Conservation (phyloP, 2,329 filamentous ascomycete genomes). For the Neopestalotiopsis sp. region DNA sequence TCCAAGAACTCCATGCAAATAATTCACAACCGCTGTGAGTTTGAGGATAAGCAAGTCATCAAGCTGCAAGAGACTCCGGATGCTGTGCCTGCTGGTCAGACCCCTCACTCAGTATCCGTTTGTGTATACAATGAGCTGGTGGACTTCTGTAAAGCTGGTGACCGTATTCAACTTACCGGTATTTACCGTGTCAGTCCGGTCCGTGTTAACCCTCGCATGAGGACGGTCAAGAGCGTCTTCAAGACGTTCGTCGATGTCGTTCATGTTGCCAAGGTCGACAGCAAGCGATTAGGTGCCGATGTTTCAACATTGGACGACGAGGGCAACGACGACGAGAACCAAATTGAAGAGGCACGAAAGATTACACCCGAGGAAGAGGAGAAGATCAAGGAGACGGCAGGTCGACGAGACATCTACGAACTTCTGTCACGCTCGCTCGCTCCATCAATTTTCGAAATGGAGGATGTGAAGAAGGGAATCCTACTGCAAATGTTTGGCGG, state of each 20-base stretch:
- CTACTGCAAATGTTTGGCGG: slow-evolving; percentile 95
- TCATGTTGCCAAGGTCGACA: slow-evolving; percentile 96
- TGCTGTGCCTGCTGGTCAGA: slow-evolving; percentile 92
- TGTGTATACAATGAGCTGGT: slow-evolving; percentile 97
- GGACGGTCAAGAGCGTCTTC: slow-evolving; percentile 92
- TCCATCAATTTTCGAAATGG: slow-evolving; percentile 96
- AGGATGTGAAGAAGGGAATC: slow-evolving; percentile 98
- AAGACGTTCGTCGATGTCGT: slow-evolving; percentile 97
- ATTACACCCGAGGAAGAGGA: slow-evolving; percentile 86
- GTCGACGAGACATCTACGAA: slow-evolving; percentile 88
- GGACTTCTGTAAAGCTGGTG: slow-evolving; percentile 97
- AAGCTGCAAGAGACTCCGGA: slow-evolving; percentile 98
- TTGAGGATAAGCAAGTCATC: slow-evolving; percentile 98
- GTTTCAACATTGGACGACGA: slow-evolving; percentile 85
- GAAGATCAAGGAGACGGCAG: slow-evolving; percentile 82
- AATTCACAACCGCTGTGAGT: slow-evolving; percentile 91
- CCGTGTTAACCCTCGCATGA: slow-evolving; percentile 89
- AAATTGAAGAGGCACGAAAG: slow-evolving; percentile 82
- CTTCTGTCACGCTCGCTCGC: slow-evolving; percentile 88
- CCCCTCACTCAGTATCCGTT: slow-evolving; percentile 93
- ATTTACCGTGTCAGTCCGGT: slow-evolving; percentile 96
- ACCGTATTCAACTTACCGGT: slow-evolving; percentile 92
- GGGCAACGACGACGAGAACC: slow-evolving; percentile 72
- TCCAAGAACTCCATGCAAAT: slow-evolving; percentile 98
- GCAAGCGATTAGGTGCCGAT: slow-evolving; percentile 91